Evolutionary conservation across 306 rosid genomes (phyloP).

Genomic region (Inga laurina): DNA sequence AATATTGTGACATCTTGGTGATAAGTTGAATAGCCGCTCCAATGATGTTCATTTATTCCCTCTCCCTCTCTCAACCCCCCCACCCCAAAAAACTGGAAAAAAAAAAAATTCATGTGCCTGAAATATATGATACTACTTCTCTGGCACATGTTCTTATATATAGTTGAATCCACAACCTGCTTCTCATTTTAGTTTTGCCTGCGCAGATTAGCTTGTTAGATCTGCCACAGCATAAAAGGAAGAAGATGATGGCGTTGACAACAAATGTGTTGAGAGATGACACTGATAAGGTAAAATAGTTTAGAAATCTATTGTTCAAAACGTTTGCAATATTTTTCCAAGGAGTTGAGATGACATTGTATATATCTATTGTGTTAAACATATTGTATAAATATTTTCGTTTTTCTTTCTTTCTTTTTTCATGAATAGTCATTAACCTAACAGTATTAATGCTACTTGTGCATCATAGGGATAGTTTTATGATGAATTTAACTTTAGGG

Average conservation of each 20-base stretch:
- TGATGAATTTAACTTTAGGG: neutral
- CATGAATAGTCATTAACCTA: neutral
- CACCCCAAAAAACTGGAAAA: no score
- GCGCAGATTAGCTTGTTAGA: conserved; percentile 84
- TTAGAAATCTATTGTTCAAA: neutral
- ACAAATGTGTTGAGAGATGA: conserved; percentile 94
- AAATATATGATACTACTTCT: neutral
- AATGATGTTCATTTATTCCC: neutral
- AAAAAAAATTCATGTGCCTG: neutral
- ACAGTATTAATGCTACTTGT: neutral
- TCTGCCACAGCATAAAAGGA: conserved; percentile 58
- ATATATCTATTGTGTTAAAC: no score
- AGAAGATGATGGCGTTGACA: conserved; percentile 71
- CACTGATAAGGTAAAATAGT: conserved; percentile 68
- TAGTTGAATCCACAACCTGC: conserved; percentile 14
- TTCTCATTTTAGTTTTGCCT: conserved; percentile 18
- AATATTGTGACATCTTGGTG: conserved; percentile 3
- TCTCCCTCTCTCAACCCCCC: neutral
- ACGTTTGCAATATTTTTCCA: neutral
- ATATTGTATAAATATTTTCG: no score
- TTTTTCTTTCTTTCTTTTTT: neutral
- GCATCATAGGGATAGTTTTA: neutral
- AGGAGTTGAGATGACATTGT: neutral
- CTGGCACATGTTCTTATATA: neutral
- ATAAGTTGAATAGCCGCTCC: neutral